Evolutionary conservation across 2,329 filamentous ascomycete genomes (phyloP), one percentile per base, ranked within the genome.

Genomic region (Pestalotiopsis sp.): DNA sequence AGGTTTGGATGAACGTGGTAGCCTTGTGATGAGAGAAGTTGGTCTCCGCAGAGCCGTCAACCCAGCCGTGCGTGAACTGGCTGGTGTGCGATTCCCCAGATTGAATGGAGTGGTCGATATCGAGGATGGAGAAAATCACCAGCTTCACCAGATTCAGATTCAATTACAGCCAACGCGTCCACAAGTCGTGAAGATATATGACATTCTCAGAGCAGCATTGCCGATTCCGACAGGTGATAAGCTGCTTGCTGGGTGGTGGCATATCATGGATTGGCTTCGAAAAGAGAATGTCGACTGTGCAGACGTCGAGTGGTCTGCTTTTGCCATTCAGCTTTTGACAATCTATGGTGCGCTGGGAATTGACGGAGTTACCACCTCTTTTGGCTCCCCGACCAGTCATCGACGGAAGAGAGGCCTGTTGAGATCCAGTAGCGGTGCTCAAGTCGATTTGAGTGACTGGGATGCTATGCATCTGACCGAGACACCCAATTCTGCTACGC

Each of bases 241-340:
- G 30, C 79, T 94, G 10, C 80, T 92, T 67, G 85, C 89, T 10
- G 88, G 86, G 2, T 94, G 92, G 91, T 92, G 92, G 86, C 90
- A 93, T 75, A 84, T 88, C 22, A 86, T 92, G 79, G 87, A 89
- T 69, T 95, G 92, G 92, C 81, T 93, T 55, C 80, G 81, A 38
- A 74, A 79, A 11, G 84, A 85, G 67, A 81, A 84, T 3, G 79
- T 84, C 3, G 75, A 81, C 7, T 76, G 83, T 14, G 78, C 79
- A 3, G 85, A 91, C 69, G 67, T 81, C 1, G 92, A 94, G 77
- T 94, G 92, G 92, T 91, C 90, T 3, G 87, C 89, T 2, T 76
- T 92, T 60, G 83, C 89, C 3, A 83, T 92, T 10, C 82, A 91
- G 10, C 78, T 94, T 3, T 85, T 93, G 59, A 82, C 87, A 3